These are phyloP conservation scores for Zasmidium citrigriseum DNA, from an alignment of 2,329 filamentous ascomycete species.

Conservation along the genomic window DNA sequence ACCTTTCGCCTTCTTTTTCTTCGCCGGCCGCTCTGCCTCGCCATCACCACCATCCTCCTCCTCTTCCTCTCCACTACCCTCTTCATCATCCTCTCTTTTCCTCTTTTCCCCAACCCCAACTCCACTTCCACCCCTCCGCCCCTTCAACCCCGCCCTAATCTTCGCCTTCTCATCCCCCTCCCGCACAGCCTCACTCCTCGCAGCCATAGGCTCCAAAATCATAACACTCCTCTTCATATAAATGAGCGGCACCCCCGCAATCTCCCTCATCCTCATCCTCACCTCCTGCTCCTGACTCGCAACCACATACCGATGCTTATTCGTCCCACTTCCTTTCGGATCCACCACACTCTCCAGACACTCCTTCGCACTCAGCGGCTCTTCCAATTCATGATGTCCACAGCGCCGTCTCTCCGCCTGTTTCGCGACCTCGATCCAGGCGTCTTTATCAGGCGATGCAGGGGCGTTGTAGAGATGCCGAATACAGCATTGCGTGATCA, in stretches of 20 bases:
- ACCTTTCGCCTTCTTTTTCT: constrained; percentile 62
- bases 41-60: constrained; percentile 25
- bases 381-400: constrained; percentile 73
- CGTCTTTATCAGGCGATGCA: constrained; percentile 41
- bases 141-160: constrained; percentile 67
- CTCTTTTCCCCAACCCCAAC: constrained; percentile 29
- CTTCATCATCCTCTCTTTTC: constrained; percentile 32
- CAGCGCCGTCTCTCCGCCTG: constrained; percentile 74
- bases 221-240: constrained; percentile 80
- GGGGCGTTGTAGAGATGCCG: constrained; percentile 67
- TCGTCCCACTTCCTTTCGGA: constrained; percentile 68
- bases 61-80: constrained; percentile 24
- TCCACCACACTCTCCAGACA: constrained; percentile 77
- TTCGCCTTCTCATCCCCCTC: constrained; percentile 72
- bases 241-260: constrained; percentile 73
- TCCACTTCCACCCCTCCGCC: constrained; percentile 21
- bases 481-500: constrained; percentile 81
- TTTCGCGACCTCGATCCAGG: constrained; percentile 75
- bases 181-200: constrained; percentile 62
- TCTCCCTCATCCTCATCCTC: constrained; percentile 62
- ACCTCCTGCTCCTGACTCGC: constrained; percentile 71
- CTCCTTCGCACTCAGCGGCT: constrained; percentile 68
- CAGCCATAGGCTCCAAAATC: constrained; percentile 76
- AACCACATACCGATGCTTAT: constrained; percentile 78
- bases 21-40: constrained; percentile 43